phyloP scores from a whole-genome alignment of 352 stramenopile species.

The Albugo candida region DNA sequence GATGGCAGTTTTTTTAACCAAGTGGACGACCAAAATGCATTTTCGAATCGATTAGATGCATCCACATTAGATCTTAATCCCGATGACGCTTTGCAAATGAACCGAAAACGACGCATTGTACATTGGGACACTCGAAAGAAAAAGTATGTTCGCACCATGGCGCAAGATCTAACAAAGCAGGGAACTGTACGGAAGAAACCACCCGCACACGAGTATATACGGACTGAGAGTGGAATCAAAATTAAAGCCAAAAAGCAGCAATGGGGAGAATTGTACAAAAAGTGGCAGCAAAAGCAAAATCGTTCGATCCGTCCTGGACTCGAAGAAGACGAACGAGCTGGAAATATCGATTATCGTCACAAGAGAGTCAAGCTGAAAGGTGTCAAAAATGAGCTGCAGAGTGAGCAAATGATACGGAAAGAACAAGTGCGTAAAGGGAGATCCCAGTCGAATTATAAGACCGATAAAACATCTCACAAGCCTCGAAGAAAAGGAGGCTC shows the following conservation, averaged over 20 bases:
- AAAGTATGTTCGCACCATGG: constrained; percentile 88
- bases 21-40: constrained; percentile 50
- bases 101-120: constrained; percentile 94
- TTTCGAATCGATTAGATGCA: constrained; percentile 83
- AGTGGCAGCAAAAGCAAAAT: constrained; percentile 84
- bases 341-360: constrained; percentile 9
- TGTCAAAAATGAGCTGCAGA: constrained; percentile 59
- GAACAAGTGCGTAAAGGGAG: constrained; percentile 70
- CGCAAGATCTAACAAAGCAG: constrained; percentile 72
- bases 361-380: constrained; percentile 65
- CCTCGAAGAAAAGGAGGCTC: constrained; percentile 63
- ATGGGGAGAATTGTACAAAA: constrained; percentile 85
- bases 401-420: constrained; percentile 64
- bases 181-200: constrained; percentile 58
- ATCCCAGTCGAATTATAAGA: constrained; percentile 26
- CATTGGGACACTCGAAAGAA: constrained; percentile 98
- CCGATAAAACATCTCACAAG: constrained; percentile 28
- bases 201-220: too few species aligned
- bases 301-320: constrained; percentile 58
- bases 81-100: constrained; percentile 94
- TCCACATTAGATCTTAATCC: constrained; percentile 95
- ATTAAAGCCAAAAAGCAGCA: constrained; percentile 61
- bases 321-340: constrained; percentile 46
- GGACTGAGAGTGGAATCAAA: constrained; percentile 37
- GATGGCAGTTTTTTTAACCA: constrained; percentile 26